phyloP scores from a whole-genome alignment of 2,329 filamentous ascomycete species.

The Phyllosticta citrichinensis region DNA sequence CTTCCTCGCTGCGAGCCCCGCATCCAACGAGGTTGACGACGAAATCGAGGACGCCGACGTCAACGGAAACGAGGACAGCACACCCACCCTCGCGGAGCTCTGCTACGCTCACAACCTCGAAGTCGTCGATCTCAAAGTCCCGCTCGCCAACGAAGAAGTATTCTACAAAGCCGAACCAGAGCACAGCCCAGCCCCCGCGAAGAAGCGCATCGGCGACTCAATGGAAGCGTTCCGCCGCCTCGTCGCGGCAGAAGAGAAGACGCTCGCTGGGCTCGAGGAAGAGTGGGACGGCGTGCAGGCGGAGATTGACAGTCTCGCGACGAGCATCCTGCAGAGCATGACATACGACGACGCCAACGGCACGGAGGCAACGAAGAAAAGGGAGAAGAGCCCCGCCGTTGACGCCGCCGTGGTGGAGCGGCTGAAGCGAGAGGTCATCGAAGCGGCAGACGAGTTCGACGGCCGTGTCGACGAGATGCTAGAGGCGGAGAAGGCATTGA shows the following conservation, averaged over 20 bases:
- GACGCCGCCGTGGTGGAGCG: conserved; percentile 12
- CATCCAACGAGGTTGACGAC: conserved; percentile 17
- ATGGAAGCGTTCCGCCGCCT: conserved; percentile 17
- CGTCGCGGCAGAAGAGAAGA: conserved; percentile 15
- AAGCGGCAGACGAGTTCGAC: conserved; percentile 14
- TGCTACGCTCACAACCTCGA: no score
- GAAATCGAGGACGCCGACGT: conserved; percentile 10
- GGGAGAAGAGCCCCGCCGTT: conserved; percentile 1
- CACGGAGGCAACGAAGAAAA: not conserved
- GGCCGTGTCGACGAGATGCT: conserved; percentile 14
- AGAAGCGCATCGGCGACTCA: conserved; percentile 12
- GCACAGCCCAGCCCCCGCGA: no score
- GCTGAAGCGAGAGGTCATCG: conserved; percentile 14
- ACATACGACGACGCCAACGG: not conserved
- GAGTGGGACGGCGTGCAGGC: conserved; percentile 20
- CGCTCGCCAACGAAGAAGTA: not conserved
- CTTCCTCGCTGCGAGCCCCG: conserved; percentile 14
- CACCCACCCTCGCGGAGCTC: no score
- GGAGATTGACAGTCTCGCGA: conserved; percentile 17
- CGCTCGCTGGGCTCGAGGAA: conserved; percentile 16
- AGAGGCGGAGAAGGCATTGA: conserved; percentile 17
- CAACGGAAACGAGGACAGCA: conserved; percentile 11
- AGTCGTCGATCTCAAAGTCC: no score
- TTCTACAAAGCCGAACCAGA: no score
- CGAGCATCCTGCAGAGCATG: not conserved